phyloP scores from a whole-genome alignment of 2,329 filamentous ascomycete genomes.

The Tolypocladium endophyticum region DNA sequence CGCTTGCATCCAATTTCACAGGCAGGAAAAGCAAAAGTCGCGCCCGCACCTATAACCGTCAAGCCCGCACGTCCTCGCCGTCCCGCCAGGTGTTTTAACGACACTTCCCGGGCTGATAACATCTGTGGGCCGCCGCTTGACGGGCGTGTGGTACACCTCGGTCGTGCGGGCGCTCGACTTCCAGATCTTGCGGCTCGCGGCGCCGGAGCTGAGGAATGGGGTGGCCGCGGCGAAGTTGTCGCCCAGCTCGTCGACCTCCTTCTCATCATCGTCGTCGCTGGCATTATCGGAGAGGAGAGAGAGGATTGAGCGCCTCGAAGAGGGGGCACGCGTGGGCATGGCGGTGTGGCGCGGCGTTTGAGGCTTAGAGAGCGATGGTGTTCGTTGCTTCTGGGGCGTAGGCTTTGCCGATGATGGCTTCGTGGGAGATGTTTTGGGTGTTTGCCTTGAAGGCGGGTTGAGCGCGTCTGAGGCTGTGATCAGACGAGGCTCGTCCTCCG shows the following conservation, averaged over 20 bases:
- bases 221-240: constrained; percentile 3
- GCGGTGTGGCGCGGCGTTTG: constrained; percentile 14
- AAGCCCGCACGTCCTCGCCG: constrained; percentile 40
- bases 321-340: constrained; percentile 14
- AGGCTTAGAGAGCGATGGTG: constrained; percentile 8
- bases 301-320: constrained; percentile 25
- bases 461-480: not conserved
- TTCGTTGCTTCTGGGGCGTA: not conserved
- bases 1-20: constrained; percentile 10
- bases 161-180: constrained; percentile 18
- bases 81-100: constrained; percentile 38
- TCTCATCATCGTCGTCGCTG: constrained; percentile 13
- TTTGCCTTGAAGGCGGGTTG: not conserved
- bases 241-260: constrained; percentile 17
- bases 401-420: constrained; percentile 2
- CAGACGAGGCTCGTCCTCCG: not conserved
- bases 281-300: constrained; percentile 29
- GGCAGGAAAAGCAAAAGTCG: constrained; percentile 51
- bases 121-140: constrained; percentile 10
- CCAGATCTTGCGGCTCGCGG: constrained; percentile 13
- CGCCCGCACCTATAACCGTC: constrained; percentile 44
- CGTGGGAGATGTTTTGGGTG: constrained; percentile 7
- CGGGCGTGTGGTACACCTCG: constrained; percentile 15
- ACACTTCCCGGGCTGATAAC: constrained; percentile 13
- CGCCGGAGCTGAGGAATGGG: constrained; percentile 8